Conservation (phyloP, 208 protist species). For the Crithidia thermophila region DNA sequence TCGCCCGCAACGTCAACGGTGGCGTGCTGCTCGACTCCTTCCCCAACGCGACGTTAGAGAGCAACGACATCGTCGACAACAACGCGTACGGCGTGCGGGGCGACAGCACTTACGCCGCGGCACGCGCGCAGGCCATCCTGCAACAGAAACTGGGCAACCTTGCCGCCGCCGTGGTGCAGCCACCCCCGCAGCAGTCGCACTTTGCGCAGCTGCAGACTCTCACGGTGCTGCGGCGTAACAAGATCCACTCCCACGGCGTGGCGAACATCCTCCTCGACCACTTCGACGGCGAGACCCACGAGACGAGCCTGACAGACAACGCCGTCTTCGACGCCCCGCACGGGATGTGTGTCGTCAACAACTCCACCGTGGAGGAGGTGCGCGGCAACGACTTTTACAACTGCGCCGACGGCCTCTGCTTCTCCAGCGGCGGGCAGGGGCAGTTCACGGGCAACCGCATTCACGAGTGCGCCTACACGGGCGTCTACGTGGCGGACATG, state of each 20-base stretch:
- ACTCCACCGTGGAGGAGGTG: slow-evolving; percentile 42
- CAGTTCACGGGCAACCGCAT: slow-evolving; percentile 68
- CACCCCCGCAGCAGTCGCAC: background rate
- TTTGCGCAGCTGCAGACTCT: slow-evolving; percentile 17
- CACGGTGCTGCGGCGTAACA: slow-evolving; percentile 45
- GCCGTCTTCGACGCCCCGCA: slow-evolving; percentile 61
- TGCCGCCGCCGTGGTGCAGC: background rate
- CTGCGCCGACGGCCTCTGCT: slow-evolving; percentile 73
- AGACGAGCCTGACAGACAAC: slow-evolving; percentile 53
- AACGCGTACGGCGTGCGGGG: slow-evolving; percentile 65
- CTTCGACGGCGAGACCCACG: slow-evolving; percentile 31
- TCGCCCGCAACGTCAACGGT: slow-evolving; percentile 57
- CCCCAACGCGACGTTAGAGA: slow-evolving; percentile 50
- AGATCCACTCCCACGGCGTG: slow-evolving; percentile 55
- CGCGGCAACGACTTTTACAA: slow-evolving; percentile 65
- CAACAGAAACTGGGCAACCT: background rate
- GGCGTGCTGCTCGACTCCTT: slow-evolving; percentile 70
- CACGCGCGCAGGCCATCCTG: slow-evolving; percentile 39
- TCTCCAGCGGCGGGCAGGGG: slow-evolving; percentile 52
- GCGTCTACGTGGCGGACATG: slow-evolving; percentile 65
- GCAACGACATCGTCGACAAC: slow-evolving; percentile 80
- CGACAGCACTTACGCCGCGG: slow-evolving; percentile 49
- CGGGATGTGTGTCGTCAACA: slow-evolving; percentile 66
- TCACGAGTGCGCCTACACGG: slow-evolving; percentile 56
- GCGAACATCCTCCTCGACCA: slow-evolving; percentile 65